A percentile compares a stretch with the other conserved stretches of the same genome.
Conservation (phyloP, 129 eudicot genomes). For the Lonicera japonica region DNA sequence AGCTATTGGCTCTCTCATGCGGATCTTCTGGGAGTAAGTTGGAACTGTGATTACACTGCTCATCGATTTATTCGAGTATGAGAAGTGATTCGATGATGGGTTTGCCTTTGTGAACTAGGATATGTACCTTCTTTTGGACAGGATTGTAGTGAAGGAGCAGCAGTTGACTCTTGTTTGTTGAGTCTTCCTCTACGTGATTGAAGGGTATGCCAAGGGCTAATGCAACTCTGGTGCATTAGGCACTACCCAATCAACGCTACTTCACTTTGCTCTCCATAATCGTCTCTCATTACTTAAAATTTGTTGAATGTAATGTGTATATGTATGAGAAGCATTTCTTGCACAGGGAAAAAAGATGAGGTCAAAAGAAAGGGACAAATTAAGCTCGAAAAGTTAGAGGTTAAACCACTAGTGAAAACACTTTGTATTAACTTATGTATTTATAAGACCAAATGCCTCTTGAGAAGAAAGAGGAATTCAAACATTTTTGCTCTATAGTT, state of each 20-base stretch:
- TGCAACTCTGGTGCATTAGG: constrained; percentile 20
- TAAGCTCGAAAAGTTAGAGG: too few relatives aligned
- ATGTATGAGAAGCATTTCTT: too few relatives aligned
- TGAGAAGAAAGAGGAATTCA: too few relatives aligned
- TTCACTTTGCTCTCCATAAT: constrained; percentile 9
- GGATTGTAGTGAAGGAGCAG: constrained; percentile 26
- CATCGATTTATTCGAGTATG: constrained; percentile 39
- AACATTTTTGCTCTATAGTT: too few relatives aligned
- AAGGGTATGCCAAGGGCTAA: constrained; percentile 22
- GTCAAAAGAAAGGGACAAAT: too few relatives aligned
- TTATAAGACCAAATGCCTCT: too few relatives aligned
- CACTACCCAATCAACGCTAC: constrained; percentile 13
- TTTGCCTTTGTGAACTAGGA: constrained; percentile 24
- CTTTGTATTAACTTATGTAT: too few relatives aligned
- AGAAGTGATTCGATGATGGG: constrained; percentile 31
- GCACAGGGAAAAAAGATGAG: too few relatives aligned
- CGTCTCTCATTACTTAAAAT: too few relatives aligned
- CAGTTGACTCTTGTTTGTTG: constrained; percentile 19
- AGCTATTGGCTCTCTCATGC: constrained; percentile 18
- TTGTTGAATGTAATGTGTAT: too few relatives aligned
- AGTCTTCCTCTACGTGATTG: constrained; percentile 25
- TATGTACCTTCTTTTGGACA: constrained; percentile 25
- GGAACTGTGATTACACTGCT: constrained; percentile 23
- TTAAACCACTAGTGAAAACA: too few relatives aligned
- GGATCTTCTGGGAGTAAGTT: constrained; percentile 29